phyloP scores from a whole-genome alignment of 2,329 filamentous ascomycete genomes.

The Trichoderma arundinaceum region DNA sequence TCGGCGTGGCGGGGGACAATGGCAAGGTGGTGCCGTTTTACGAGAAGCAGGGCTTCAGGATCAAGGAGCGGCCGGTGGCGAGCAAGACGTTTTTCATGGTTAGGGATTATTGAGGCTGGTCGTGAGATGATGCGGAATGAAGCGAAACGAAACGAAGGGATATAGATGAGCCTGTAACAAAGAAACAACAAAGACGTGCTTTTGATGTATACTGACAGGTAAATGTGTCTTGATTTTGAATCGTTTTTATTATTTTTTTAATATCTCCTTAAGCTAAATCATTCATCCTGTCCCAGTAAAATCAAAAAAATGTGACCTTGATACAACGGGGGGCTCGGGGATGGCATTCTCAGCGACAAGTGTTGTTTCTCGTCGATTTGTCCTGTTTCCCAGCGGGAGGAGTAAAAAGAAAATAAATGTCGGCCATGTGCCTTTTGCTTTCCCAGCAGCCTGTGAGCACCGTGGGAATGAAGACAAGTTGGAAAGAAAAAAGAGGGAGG shows the following conservation, averaged over 20 bases:
- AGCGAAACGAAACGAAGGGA: background rate
- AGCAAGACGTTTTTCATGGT: slow-evolving; percentile 51
- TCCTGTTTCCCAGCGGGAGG: background rate
- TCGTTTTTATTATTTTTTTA: background rate
- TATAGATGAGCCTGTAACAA: too few relatives aligned
- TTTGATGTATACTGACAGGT: background rate
- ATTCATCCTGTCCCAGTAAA: slow-evolving; percentile 12
- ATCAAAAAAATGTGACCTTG: background rate
- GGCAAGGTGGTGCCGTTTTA: slow-evolving; percentile 56
- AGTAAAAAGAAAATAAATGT: background rate
- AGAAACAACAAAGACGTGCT: too few relatives aligned
- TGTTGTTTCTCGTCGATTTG: too few relatives aligned
- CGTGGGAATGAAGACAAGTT: too few relatives aligned
- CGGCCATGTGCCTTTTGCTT: too few relatives aligned
- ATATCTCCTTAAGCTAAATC: slow-evolving; percentile 2
- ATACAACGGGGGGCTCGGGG: too few relatives aligned
- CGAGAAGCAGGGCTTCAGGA: slow-evolving; percentile 52
- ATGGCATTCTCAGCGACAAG: too few relatives aligned
- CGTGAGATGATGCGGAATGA: background rate
- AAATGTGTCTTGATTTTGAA: background rate
- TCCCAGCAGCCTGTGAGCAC: too few relatives aligned
- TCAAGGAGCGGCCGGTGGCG: slow-evolving; percentile 45
- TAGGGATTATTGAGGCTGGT: slow-evolving; percentile 39
- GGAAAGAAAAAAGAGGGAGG: background rate
- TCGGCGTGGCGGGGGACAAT: slow-evolving; percentile 55